Conservation (phyloP, 192 early-diverging fungal species). For the Coemansia asiatica region DNA sequence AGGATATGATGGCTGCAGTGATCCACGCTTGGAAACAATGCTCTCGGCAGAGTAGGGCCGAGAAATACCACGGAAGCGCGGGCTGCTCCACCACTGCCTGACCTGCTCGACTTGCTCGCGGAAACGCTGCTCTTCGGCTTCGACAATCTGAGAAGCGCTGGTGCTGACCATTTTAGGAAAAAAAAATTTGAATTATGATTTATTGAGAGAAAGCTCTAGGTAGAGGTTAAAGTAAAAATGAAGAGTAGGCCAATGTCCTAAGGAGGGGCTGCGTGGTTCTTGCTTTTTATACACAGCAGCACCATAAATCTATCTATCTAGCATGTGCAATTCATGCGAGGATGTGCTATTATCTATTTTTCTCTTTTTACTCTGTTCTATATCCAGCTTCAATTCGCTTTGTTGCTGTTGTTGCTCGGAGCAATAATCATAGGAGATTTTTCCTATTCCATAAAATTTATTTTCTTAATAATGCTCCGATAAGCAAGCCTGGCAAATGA, state of each 20-base stretch:
- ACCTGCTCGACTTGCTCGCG: conserved; percentile 77
- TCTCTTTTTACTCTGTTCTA: too few species aligned
- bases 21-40: conserved; percentile 89
- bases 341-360: too few species aligned
- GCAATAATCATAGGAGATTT: conserved; percentile 1
- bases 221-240: background rate
- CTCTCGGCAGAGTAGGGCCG: conserved; percentile 84
- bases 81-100: conserved; percentile 83
- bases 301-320: too few species aligned
- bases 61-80: conserved; percentile 77
- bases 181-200: background rate
- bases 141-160: conserved; percentile 25
- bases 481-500: background rate
- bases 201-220: background rate
- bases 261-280: too few species aligned
- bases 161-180: conserved; percentile 23
- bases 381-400: conserved; percentile 1
- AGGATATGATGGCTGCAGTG: conserved; percentile 66
- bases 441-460: background rate
- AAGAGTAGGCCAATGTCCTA: too few species aligned
- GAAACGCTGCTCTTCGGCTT: conserved; percentile 73
- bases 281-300: too few species aligned
- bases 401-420: background rate
- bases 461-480: conserved; percentile 6
- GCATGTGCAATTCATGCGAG: too few species aligned